Conservation (phyloP, 257 asterid species). For the Apocynum venetum region DNA sequence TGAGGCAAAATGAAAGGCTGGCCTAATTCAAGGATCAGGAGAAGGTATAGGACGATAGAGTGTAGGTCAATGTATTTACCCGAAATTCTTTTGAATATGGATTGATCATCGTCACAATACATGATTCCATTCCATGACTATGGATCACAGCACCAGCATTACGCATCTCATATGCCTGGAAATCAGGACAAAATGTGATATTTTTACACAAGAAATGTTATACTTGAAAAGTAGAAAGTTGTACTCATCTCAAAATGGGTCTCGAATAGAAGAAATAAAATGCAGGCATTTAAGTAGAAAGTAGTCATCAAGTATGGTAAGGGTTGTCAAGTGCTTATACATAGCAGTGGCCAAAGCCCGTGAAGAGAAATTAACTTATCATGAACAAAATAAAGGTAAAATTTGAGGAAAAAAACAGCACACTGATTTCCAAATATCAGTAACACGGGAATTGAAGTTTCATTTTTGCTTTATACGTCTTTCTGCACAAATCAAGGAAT, state of each 20-base stretch:
- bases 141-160: slow-evolving; percentile 97
- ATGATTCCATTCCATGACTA: slow-evolving; percentile 98
- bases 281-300: not conserved
- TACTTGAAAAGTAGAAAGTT: not conserved
- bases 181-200: slow-evolving; percentile 6
- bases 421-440: not conserved
- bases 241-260: not conserved
- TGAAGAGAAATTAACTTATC: not conserved
- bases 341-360: not conserved
- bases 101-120: slow-evolving; percentile 84
- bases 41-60: not conserved
- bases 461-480: not conserved
- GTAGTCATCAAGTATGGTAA: not conserved
- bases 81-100: slow-evolving; percentile 87
- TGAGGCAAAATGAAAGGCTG: not conserved
- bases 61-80: slow-evolving; percentile 29
- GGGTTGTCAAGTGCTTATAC: not conserved
- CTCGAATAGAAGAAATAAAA: not conserved
- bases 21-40: not conserved
- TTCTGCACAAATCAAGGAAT: not conserved
- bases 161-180: slow-evolving; percentile 89
- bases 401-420: not conserved
- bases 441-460: not conserved
- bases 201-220: not conserved
- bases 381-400: not conserved